These are phyloP conservation scores for Tulasnella sp. DNA, from an alignment of 768 basidiomycete species.

Conservation along the genomic window DNA sequence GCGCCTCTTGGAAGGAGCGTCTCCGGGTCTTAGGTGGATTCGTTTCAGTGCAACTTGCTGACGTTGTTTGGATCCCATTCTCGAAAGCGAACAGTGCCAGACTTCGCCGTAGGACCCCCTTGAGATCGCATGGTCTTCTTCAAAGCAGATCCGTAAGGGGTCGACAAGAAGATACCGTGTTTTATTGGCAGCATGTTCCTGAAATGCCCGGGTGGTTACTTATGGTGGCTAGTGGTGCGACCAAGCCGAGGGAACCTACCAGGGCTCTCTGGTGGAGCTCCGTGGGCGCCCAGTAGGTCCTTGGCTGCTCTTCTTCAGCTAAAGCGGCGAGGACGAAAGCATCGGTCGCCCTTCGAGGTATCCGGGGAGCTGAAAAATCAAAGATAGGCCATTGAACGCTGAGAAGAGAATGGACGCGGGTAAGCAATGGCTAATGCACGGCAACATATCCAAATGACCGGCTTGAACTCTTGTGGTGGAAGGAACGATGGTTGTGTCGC, in stretches of 20 bases:
- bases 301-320: neutral
- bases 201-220: neutral
- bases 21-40: neutral
- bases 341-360: neutral
- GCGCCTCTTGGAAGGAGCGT: neutral
- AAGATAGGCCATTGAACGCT: too few relatives aligned
- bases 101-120: neutral
- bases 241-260: neutral
- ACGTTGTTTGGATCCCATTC: neutral
- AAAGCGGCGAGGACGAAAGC: neutral
- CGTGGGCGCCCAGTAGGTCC: neutral
- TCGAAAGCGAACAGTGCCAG: neutral
- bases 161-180: neutral
- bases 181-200: neutral
- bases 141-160: neutral
- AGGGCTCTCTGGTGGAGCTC: neutral
- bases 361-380: neutral
- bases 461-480: too few relatives aligned
- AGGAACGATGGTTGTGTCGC: too few relatives aligned
- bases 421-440: too few relatives aligned
- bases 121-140: neutral
- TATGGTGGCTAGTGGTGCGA: neutral
- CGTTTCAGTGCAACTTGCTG: neutral
- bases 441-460: too few relatives aligned
- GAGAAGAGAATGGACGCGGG: too few relatives aligned